phyloP scores from a whole-genome alignment of 345 rosid species.

The Firmiana major region DNA sequence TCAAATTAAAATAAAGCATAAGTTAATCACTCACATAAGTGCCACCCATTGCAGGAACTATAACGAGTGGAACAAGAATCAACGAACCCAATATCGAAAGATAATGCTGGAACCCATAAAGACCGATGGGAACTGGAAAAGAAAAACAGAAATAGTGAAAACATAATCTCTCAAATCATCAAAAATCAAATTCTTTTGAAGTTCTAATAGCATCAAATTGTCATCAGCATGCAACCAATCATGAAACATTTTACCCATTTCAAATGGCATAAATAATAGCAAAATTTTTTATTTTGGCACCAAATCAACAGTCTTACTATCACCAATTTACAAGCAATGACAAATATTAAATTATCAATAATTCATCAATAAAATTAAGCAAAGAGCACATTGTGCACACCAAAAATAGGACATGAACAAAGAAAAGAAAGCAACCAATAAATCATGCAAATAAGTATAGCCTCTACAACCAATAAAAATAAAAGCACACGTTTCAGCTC shows the following conservation, averaged over 20 bases:
- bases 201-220: neutral
- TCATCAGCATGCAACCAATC: neutral
- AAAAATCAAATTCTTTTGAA: neutral
- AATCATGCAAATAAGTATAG: neutral
- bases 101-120: slow-evolving; percentile 92
- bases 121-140: slow-evolving; percentile 84
- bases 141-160: slow-evolving; percentile 6
- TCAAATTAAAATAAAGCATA: neutral
- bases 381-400: neutral
- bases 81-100: slow-evolving; percentile 87
- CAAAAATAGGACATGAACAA: neutral
- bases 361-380: neutral
- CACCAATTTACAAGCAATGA: neutral
- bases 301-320: neutral
- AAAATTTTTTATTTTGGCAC: neutral
- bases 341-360: neutral
- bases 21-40: slow-evolving; percentile 56
- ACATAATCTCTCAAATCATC: neutral
- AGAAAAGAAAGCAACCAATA: neutral
- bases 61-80: slow-evolving; percentile 84
- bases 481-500: neutral
- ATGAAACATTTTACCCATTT: too few relatives aligned
- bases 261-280: neutral
- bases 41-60: slow-evolving; percentile 99
- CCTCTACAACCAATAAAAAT: neutral